Evolutionary conservation across 2,329 filamentous ascomycete species (phyloP), one percentile per base, ranked within the genome.

Genomic region (Gnomoniopsis sp.): DNA sequence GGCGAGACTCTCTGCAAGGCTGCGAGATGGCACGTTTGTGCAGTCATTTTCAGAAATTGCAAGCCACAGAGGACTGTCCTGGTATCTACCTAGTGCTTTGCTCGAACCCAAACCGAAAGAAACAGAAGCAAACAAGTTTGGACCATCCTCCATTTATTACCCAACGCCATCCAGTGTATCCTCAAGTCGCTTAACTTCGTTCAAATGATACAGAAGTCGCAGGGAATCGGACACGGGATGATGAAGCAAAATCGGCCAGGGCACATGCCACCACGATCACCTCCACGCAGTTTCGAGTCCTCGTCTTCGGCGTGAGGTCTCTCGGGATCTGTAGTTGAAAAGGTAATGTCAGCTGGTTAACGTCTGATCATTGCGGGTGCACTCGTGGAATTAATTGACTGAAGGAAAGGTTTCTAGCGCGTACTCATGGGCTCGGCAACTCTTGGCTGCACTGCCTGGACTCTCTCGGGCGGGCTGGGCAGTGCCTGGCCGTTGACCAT

Each of bases 191-290:
- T 43, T 17, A 36, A 7, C 17, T 38, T 4, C 38, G 26, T 57
- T 60, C 53, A 69, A 49, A 74, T 72, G 50, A 74, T 70, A 61
- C 72, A 74, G 60, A 67, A 74, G 56, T 74, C 69, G 65, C 72
- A 74, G 1, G 72, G 72, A 10, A 74, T 58, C 19, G 72, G 72
- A 63, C 72, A 74, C 14, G 72, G 72, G 14, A 74, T 65, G 55
- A 70, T 71, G 66, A 74, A 74, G 66, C 72, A 74, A 68, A 74
- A 74, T 7, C 72, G 70, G 3, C 72, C 72, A 3, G 72, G 72
- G 44, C 71, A 73, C 38, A 62, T 49, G 2, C 61, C 58, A 62
- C 70, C 59, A n/a, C 69, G 67, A 30, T 69, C 57, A 15, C 69
- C 69, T 23, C 69, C 69, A 34, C 69, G 65, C 53, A 71, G 47